These are phyloP conservation scores for Begonia loranthoides DNA, from an alignment of 306 rosid species.

Conservation along the genomic window DNA sequence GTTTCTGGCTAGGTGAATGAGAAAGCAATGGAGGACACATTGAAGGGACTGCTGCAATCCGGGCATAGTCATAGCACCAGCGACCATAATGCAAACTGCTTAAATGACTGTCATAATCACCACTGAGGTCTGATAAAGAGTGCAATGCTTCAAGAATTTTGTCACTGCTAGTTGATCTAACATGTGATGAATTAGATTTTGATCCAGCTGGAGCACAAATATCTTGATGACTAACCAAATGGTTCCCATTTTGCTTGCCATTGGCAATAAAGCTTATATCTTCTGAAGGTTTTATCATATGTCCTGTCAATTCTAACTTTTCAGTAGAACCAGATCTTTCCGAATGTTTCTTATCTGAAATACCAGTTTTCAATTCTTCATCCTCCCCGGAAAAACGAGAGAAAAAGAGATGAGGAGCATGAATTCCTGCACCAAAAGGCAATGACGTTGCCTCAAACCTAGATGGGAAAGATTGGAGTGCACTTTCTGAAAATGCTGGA, in stretches of 20 bases:
- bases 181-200: no score
- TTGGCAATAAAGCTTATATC: constrained; percentile 16
- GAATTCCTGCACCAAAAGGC: constrained; percentile 11
- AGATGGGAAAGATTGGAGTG: constrained; percentile 13
- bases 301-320: constrained; percentile 2
- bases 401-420: constrained; percentile 18
- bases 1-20: constrained; percentile 31
- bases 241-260: constrained; percentile 15
- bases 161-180: constrained; percentile 13
- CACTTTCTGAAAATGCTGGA: constrained; percentile 19
- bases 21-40: constrained; percentile 51
- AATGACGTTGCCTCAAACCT: constrained; percentile 7
- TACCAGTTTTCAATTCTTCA: constrained; percentile 15
- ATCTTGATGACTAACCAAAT: constrained; percentile 4
- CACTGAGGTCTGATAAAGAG: constrained; percentile 54
- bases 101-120: constrained; percentile 50
- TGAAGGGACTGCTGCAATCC: constrained; percentile 20
- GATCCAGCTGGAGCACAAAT: no score
- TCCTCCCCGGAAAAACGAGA: constrained; percentile 4
- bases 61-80: constrained; percentile 29
- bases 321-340: constrained; percentile 17
- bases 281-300: constrained; percentile 2
- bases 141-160: constrained; percentile 26
- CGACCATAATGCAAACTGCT: constrained; percentile 45
- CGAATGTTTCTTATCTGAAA: constrained; percentile 4